Evolutionary conservation across 1,284 basidiomycete genomes (phyloP), one percentile per base, ranked within the genome.

Genomic region (Porodaedalea pini): DNA sequence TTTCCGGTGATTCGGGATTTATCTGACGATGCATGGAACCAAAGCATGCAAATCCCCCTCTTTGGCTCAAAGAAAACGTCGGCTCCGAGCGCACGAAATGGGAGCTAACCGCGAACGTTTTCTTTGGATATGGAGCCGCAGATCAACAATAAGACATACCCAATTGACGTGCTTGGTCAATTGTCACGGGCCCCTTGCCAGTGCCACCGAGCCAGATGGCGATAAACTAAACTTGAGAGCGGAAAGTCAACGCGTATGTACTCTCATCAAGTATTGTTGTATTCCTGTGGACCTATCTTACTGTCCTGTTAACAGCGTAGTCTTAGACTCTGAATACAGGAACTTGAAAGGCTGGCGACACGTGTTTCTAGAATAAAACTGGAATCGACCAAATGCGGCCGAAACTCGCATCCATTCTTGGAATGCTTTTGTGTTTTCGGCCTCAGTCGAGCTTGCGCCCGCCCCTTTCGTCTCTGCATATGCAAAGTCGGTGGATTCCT

Each of bases 31-130:
- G n/a, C n/a, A n/a, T n/a, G 19, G 21, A 13, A 36, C n/a, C 6
- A 51, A 51, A 15, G 31, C 32, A 51, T 15, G 34, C 21, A 51
- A 17, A 23, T 51, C 19, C 2, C 10, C 15, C 21, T 37, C 21
- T 51, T 37, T 15, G 17, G 4, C 23, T 29, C 29, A 37, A 29
- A 23, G 21, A 10, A 21, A 44, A 44, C 4, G n/a, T 21, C n/a
- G 10, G n/a, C 41, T 19, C 11, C 41, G 27, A 31, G 1, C 32
- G 23, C 13, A 13, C 21, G n/a, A n/a, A n/a, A 25, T 45, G 54
- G 45, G 40, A 49, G 36, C 47, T 56, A 56, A 56, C 54, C 54
- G 27, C 37, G 39, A 41, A 41, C 17, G 39, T 40, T n/a, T 39
- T 15, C 19, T 4, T 2, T 15, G 17, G n/a, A 27, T 15, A 15